A percentile compares a stretch with the other conserved stretches of the same genome.
phyloP scores from a whole-genome alignment of 805 yeast genomes.

The Candida dendrica region DNA sequence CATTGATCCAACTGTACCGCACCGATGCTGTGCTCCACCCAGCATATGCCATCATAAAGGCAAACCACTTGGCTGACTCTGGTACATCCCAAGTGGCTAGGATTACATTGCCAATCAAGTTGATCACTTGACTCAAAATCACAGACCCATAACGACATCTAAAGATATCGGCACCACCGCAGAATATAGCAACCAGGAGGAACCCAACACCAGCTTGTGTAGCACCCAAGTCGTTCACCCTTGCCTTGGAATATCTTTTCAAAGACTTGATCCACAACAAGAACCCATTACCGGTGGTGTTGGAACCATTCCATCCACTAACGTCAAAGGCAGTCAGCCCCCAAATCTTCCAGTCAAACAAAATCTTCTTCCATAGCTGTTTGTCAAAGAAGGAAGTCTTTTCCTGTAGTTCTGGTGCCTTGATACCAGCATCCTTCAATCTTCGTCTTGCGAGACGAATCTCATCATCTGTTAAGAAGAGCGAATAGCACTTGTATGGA shows the following conservation, averaged over 20 bases:
- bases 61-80: constrained; percentile 53
- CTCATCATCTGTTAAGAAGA: constrained; percentile 47
- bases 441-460: constrained; percentile 41
- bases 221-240: constrained; percentile 35
- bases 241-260: constrained; percentile 26
- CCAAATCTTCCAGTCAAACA: constrained; percentile 51
- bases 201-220: constrained; percentile 43
- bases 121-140: constrained; percentile 42
- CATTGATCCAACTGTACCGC: constrained; percentile 50
- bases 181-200: constrained; percentile 3
- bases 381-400: constrained; percentile 30
- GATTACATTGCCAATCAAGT: constrained; percentile 42
- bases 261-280: constrained; percentile 40
- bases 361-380: constrained; percentile 42
- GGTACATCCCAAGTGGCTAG: constrained; percentile 51
- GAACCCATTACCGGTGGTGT: constrained; percentile 40
- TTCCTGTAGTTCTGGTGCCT: constrained; percentile 13
- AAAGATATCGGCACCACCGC: constrained; percentile 38
- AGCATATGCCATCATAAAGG: constrained; percentile 45
- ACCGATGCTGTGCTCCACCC: constrained; percentile 62
- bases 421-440: constrained; percentile 27
- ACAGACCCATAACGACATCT: constrained; percentile 50
- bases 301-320: constrained; percentile 50
- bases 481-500: constrained; percentile 45
- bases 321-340: constrained; percentile 41